Conservation (phyloP, 164 flowering plant genomes). For the Vitis cinerea region DNA sequence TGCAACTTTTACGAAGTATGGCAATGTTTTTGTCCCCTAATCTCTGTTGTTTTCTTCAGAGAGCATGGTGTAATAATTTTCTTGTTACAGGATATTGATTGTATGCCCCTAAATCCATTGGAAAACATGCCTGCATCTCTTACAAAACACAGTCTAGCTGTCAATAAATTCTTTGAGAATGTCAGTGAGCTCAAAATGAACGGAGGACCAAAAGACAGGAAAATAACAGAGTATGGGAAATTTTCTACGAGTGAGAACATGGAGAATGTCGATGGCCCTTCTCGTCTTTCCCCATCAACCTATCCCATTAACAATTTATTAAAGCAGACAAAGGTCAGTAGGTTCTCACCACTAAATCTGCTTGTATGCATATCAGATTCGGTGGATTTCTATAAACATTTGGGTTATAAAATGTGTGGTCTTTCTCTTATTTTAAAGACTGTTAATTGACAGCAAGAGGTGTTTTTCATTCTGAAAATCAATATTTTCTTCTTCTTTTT, state of each 20-base stretch:
- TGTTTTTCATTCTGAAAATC: too few species aligned
- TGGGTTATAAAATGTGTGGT: too few species aligned
- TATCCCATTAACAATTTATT: slow-evolving; percentile 34
- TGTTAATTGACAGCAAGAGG: too few species aligned
- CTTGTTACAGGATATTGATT: slow-evolving; percentile 58
- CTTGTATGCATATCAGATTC: background rate
- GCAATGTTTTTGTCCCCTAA: background rate
- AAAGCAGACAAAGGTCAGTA: too few species aligned
- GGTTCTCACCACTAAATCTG: background rate
- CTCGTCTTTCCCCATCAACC: slow-evolving; percentile 30
- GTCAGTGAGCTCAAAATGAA: slow-evolving; percentile 32
- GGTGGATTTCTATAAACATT: background rate
- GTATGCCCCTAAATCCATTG: slow-evolving; percentile 62
- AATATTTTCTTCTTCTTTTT: too few species aligned
- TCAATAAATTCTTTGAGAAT: slow-evolving; percentile 38
- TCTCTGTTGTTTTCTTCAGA: background rate
- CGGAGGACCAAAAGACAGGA: slow-evolving; percentile 24
- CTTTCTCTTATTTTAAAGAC: too few species aligned
- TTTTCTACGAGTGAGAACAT: too few species aligned
- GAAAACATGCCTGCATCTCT: slow-evolving; percentile 63
- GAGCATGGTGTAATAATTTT: slow-evolving; percentile 1
- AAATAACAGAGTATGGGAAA: too few species aligned
- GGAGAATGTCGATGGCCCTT: background rate
- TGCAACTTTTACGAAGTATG: too few species aligned
- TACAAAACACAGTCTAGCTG: slow-evolving; percentile 27